phyloP scores from a whole-genome alignment of 495 filamentous ascomycete genomes.

The Tuber umbilicatum region DNA sequence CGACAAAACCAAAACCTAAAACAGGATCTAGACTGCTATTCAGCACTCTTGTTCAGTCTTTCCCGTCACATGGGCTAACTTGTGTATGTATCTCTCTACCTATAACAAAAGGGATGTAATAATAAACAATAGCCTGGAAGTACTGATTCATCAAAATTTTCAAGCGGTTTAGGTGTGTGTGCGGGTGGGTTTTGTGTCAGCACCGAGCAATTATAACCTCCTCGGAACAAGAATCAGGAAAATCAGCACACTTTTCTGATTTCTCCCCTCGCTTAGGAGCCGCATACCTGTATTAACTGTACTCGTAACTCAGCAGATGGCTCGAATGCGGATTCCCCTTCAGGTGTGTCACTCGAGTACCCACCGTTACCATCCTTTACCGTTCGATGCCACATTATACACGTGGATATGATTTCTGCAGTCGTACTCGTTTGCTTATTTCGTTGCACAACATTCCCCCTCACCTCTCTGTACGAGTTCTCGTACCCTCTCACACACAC shows the following conservation, averaged over 20 bases:
- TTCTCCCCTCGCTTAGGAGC: slow-evolving; percentile 8
- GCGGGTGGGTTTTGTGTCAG: background rate
- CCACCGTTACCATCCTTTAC: background rate
- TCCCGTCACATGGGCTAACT: background rate
- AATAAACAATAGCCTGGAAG: background rate
- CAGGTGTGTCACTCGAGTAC: background rate
- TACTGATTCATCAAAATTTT: background rate
- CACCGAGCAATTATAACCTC: slow-evolving; percentile 4
- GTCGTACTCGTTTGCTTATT: background rate
- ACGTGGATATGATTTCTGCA: background rate
- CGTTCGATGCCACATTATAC: background rate
- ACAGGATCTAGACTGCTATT: background rate
- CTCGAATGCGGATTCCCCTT: slow-evolving; percentile 2
- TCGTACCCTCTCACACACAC: background rate
- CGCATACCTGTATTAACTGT: background rate
- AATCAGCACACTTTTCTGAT: background rate
- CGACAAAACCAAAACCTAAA: background rate
- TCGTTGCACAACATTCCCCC: background rate
- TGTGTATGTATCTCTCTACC: no score
- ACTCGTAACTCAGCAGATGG: background rate
- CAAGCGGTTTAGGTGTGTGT: background rate
- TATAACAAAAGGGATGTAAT: background rate
- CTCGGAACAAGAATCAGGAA: slow-evolving; percentile 8
- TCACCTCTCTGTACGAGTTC: background rate
- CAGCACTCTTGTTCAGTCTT: background rate